Evolutionary conservation across 768 basidiomycete species (phyloP).

Genomic region (Floccularia luteovirens): DNA sequence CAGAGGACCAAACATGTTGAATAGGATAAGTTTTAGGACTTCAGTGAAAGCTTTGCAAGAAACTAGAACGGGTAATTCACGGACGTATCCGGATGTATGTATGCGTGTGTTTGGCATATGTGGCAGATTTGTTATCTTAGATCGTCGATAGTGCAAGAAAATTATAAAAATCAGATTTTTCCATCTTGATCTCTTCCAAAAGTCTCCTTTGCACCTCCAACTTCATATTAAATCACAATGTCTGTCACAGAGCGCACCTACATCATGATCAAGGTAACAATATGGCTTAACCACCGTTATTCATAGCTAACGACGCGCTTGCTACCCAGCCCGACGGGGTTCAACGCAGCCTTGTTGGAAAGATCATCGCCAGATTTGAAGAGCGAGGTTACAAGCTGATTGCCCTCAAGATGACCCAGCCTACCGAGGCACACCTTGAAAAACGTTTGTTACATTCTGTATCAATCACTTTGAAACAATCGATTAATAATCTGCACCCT

Average conservation of each 20-base stretch:
- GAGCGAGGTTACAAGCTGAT: constrained; percentile 96
- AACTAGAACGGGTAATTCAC: constrained; percentile 9
- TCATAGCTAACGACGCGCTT: neutral
- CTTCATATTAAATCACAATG: constrained; percentile 35
- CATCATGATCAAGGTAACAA: constrained; percentile 95
- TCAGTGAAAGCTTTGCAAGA: neutral
- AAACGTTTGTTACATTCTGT: constrained; percentile 48
- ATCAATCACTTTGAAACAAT: no score
- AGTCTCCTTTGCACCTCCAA: constrained; percentile 18
- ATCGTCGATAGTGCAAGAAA: constrained; percentile 19
- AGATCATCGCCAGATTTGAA: constrained; percentile 96
- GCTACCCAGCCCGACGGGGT: constrained; percentile 88
- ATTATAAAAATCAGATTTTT: constrained; percentile 13
- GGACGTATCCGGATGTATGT: constrained; percentile 33
- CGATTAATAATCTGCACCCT: constrained; percentile 1
- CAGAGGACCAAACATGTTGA: constrained; percentile 53
- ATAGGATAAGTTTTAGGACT: constrained; percentile 7
- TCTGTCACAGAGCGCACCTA: constrained; percentile 85
- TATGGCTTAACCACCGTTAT: constrained; percentile 1
- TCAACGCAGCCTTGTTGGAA: constrained; percentile 90
- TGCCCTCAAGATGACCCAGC: constrained; percentile 85
- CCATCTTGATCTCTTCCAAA: constrained; percentile 12
- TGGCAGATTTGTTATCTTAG: constrained; percentile 25
- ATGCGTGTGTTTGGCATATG: constrained; percentile 33
- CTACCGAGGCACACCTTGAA: constrained; percentile 82